Conservation (phyloP, 2,329 filamentous ascomycete species). For the Cytospora piceicola region DNA sequence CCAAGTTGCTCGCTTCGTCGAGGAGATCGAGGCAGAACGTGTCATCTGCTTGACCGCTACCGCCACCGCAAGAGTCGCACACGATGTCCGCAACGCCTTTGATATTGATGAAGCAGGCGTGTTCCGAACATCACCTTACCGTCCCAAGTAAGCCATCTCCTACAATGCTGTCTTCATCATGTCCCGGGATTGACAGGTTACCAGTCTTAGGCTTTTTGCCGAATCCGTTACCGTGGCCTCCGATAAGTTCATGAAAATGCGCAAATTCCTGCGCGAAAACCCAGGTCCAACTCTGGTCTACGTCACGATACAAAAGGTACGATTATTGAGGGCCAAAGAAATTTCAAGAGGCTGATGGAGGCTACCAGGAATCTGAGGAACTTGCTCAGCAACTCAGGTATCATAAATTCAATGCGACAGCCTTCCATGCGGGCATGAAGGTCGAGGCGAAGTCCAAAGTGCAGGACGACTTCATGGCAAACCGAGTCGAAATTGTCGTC, state of each 20-base stretch:
- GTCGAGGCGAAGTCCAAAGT: conserved; percentile 47
- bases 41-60: conserved; percentile 65
- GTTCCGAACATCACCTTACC: conserved; percentile 63
- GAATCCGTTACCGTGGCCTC: conserved; percentile 46
- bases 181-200: not conserved
- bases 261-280: conserved; percentile 53
- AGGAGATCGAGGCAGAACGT: conserved; percentile 59
- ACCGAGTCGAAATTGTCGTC: conserved; percentile 50
- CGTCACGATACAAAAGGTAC: conserved; percentile 57
- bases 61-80: conserved; percentile 58
- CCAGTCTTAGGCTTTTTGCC: conserved; percentile 56
- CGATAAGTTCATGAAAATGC: conserved; percentile 51
- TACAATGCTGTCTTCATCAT: not conserved
- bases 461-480: conserved; percentile 57
- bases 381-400: conserved; percentile 45
- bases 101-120: conserved; percentile 53
- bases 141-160: conserved; percentile 49
- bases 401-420: conserved; percentile 46
- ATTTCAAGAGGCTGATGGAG: not conserved
- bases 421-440: conserved; percentile 57
- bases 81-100: conserved; percentile 59
- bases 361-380: conserved; percentile 46
- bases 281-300: conserved; percentile 64
- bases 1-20: conserved; percentile 56
- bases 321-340: not conserved